A percentile compares a stretch with the other conserved stretches of the same genome.
Conservation (phyloP, 2,329 filamentous ascomycete genomes). For the Fusarium siculi region DNA sequence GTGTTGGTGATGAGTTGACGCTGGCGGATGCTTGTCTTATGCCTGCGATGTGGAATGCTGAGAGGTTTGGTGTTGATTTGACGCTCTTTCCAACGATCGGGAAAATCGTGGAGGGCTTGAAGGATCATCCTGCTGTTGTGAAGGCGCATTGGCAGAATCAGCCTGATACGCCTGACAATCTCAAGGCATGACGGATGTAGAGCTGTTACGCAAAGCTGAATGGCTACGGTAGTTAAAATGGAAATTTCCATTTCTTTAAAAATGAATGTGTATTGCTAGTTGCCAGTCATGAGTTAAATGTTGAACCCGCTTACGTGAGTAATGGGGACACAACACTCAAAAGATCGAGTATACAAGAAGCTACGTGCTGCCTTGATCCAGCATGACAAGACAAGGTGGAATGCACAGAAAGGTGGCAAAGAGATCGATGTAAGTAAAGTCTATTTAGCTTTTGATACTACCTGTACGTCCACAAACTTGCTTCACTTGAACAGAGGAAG, state of each 20-base stretch:
- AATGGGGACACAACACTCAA: not conserved
- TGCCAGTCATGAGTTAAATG: too few species aligned
- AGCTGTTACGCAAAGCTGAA: too few species aligned
- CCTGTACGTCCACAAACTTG: too few species aligned
- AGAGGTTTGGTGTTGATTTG: conserved; percentile 65
- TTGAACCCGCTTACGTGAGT: not conserved
- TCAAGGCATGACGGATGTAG: conserved; percentile 18
- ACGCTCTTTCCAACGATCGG: conserved; percentile 58
- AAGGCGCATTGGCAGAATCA: conserved; percentile 65
- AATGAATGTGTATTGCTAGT: too few species aligned
- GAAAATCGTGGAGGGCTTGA: conserved; percentile 58
- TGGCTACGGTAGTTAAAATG: too few species aligned
- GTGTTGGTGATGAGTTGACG: conserved; percentile 65
- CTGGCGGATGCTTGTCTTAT: conserved; percentile 69
- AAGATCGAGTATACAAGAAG: not conserved
- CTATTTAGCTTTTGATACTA: not conserved
- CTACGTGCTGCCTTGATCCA: not conserved
- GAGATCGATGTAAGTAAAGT: not conserved
- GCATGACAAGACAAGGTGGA: too few species aligned
- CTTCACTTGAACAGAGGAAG: conserved; percentile 45
- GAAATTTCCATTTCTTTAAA: too few species aligned
- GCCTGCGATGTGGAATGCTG: conserved; percentile 67
- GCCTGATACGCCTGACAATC: conserved; percentile 56
- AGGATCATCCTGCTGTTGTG: conserved; percentile 60
- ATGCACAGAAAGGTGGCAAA: fast-evolving